Percentiles rank a stretch among this genome's conserved stretches.
These are phyloP conservation scores for Entoloma clypeatum DNA, from an alignment of 1,284 basidiomycete species.

Conservation along the genomic window DNA sequence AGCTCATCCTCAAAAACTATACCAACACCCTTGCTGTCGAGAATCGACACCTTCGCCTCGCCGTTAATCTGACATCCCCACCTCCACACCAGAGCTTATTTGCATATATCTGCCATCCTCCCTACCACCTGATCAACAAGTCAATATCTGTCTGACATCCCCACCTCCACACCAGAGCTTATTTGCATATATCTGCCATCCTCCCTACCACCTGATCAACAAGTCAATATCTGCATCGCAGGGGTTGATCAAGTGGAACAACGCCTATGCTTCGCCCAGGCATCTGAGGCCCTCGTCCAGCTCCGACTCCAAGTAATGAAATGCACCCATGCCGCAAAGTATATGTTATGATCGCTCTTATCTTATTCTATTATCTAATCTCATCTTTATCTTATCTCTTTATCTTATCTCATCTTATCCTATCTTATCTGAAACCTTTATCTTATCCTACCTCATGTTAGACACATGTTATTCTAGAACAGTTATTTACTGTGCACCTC, in stretches of 20 bases:
- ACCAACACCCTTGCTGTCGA: too few relatives aligned
- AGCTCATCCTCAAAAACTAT: too few relatives aligned
- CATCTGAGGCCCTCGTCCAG: not conserved
- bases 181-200: slow-evolving; percentile 1
- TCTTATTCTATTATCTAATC: too few relatives aligned
- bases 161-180: not conserved
- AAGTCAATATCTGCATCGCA: not conserved
- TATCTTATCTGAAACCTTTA: too few relatives aligned
- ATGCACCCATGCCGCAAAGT: not conserved
- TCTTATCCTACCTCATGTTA: too few relatives aligned
- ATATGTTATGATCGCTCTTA: too few relatives aligned
- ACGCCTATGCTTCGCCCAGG: not conserved
- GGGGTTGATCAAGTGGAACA: not conserved
- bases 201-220: not conserved
- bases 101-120: not conserved
- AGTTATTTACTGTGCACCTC: too few relatives aligned
- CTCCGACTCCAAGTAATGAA: not conserved
- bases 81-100: not conserved
- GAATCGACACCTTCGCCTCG: too few relatives aligned
- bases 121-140: not conserved
- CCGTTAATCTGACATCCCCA: not conserved
- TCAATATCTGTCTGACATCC: not conserved
- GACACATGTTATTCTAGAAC: too few relatives aligned
- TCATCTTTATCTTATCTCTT: too few relatives aligned
- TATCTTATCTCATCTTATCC: too few relatives aligned